A percentile compares a stretch with the other conserved stretches of the same genome.
phyloP scores from a whole-genome alignment of 495 filamentous ascomycete species.

The Jackrogersella multiformis region DNA sequence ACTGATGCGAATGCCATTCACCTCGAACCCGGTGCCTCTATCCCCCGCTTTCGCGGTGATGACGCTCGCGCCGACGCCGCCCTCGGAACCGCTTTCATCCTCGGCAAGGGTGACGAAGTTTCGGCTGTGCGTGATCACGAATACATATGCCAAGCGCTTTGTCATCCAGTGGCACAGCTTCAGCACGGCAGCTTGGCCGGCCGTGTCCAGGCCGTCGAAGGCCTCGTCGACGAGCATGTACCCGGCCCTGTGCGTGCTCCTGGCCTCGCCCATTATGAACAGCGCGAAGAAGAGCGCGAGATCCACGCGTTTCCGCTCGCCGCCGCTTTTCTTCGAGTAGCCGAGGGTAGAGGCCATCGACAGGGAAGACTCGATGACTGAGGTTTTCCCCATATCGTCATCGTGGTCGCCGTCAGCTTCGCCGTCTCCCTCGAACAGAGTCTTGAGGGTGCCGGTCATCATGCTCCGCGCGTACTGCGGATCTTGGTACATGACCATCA shows the following conservation, averaged over 20 bases:
- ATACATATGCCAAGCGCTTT: constrained; percentile 27
- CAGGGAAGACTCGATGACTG: constrained; percentile 35
- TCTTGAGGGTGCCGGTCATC: constrained; percentile 39
- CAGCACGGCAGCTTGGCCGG: constrained; percentile 43
- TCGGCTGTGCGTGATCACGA: constrained; percentile 43
- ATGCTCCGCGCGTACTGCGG: constrained; percentile 37
- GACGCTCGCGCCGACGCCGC: constrained; percentile 21
- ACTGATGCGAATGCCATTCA: not conserved
- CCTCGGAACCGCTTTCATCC: constrained; percentile 24
- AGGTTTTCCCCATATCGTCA: not conserved
- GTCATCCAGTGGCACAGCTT: constrained; percentile 43
- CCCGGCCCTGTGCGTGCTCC: constrained; percentile 43
- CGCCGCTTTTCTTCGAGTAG: constrained; percentile 47
- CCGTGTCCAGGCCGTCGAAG: constrained; percentile 46
- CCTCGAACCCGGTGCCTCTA: constrained; percentile 14
- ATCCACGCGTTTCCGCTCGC: constrained; percentile 50
- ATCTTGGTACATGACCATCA: constrained; percentile 44
- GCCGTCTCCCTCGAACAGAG: constrained; percentile 24
- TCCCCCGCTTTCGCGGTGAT: constrained; percentile 19
- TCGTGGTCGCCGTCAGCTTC: constrained; percentile 2
- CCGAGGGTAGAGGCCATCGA: constrained; percentile 31
- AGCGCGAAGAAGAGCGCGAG: constrained; percentile 50
- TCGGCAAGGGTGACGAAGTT: constrained; percentile 15
- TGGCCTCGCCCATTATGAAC: constrained; percentile 41
- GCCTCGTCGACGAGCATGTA: constrained; percentile 50